These are phyloP conservation scores for Beauveria pseudobassiana DNA, from an alignment of 2,329 filamentous ascomycete species.

Conservation along the genomic window DNA sequence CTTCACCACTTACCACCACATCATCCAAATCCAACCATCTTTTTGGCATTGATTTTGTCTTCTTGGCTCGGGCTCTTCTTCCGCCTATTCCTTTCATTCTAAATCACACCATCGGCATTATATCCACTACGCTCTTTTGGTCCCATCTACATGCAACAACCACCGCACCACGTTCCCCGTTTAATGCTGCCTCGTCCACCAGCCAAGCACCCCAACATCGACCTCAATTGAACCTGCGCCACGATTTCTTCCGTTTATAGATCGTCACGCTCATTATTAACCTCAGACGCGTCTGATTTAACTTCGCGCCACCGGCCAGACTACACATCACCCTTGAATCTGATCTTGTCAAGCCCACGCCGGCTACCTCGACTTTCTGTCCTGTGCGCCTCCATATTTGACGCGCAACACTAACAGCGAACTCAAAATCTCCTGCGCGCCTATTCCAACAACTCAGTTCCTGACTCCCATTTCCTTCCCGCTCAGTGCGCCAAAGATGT, in stretches of 20 bases:
- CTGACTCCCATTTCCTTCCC: not conserved
- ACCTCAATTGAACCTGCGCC: not conserved
- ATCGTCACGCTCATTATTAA: not conserved
- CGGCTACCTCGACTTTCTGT: not conserved
- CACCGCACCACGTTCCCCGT: not conserved
- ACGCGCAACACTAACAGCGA: not conserved
- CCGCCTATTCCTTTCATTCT: not conserved
- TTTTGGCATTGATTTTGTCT: not conserved
- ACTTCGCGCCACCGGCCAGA: too few species aligned
- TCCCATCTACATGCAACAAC: not conserved
- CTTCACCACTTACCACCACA: not conserved
- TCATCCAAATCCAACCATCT: not conserved
- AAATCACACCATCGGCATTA: not conserved
- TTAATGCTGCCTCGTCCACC: not conserved
- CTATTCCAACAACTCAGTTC: not conserved
- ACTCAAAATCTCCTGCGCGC: not conserved
- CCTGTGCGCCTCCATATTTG: not conserved
- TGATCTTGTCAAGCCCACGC: not conserved
- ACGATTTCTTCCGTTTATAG: not conserved
- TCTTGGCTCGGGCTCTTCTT: not conserved
- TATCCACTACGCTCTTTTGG: not conserved
- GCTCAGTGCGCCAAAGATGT: constrained; percentile 19
- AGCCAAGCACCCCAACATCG: not conserved
- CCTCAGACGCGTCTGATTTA: not conserved
- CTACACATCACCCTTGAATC: not conserved